Conservation (phyloP, 2,329 filamentous ascomycete species). For the Trichoderma guizhouense region DNA sequence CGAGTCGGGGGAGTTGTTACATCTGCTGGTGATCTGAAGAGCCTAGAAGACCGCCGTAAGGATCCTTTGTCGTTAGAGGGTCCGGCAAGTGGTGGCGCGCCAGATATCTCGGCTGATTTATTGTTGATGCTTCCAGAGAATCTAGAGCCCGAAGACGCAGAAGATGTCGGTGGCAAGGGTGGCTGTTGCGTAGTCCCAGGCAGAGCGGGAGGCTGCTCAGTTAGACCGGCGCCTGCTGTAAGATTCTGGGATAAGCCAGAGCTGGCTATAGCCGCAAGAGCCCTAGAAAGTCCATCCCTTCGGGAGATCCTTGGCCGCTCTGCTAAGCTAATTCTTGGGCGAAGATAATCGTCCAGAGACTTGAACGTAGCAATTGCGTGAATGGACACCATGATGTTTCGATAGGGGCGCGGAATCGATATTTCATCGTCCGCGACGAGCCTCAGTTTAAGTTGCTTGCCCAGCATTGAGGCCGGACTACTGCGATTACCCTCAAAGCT, state of each 20-base stretch:
- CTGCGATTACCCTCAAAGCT: slow-evolving; percentile 85
- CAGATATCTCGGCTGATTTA: slow-evolving; percentile 43
- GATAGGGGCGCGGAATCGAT: slow-evolving; percentile 80
- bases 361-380: slow-evolving; percentile 98
- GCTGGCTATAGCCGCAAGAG: slow-evolving; percentile 74
- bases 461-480: slow-evolving; percentile 91
- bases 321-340: slow-evolving; percentile 78
- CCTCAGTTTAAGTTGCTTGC: slow-evolving; percentile 88
- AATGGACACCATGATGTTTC: slow-evolving; percentile 97
- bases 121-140: slow-evolving; percentile 45
- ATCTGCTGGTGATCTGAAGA: slow-evolving; percentile 52
- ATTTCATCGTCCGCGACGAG: slow-evolving; percentile 86
- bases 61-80: slow-evolving; percentile 56
- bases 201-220: slow-evolving; percentile 42
- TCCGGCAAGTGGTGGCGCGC: slow-evolving; percentile 43
- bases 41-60: slow-evolving; percentile 62
- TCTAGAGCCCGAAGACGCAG: slow-evolving; percentile 45
- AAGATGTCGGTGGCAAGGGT: slow-evolving; percentile 29
- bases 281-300: slow-evolving; percentile 62
- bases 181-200: slow-evolving; percentile 37
- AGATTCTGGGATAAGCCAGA: slow-evolving; percentile 57
- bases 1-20: slow-evolving; percentile 48
- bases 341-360: slow-evolving; percentile 89
- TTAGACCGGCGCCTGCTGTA: slow-evolving; percentile 45
- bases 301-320: slow-evolving; percentile 63